phyloP scores from a whole-genome alignment of 306 rosid species.

The Trifolium repens region DNA sequence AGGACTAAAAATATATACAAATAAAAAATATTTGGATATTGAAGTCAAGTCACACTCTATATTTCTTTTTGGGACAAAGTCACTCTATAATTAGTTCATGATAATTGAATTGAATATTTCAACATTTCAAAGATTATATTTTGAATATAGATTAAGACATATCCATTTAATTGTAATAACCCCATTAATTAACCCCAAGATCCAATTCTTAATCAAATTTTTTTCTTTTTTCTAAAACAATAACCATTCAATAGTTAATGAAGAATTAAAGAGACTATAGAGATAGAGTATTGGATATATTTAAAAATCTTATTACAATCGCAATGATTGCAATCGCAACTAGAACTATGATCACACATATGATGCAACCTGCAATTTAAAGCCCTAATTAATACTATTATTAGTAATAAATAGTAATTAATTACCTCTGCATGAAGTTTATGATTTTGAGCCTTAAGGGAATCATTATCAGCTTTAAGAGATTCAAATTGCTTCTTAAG shows the following conservation, averaged over 20 bases:
- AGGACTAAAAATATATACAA: not conserved
- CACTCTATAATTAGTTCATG: not conserved
- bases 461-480: conserved; percentile 75
- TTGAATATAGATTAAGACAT: conserved; percentile 21
- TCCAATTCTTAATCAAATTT: not conserved
- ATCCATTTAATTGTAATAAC: not conserved
- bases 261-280: not conserved
- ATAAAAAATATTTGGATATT: conserved; percentile 9
- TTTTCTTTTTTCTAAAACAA: not conserved
- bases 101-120: not conserved
- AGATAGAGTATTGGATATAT: not conserved
- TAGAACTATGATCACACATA: too few relatives aligned
- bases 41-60: not conserved
- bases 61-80: too few relatives aligned
- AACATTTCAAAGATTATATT: not conserved
- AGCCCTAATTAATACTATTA: not conserved
- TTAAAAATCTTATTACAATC: not conserved
- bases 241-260: not conserved
- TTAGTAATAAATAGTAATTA: not conserved
- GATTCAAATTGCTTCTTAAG: conserved; percentile 85
- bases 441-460: conserved; percentile 75
- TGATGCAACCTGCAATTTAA: too few relatives aligned
- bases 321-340: too few relatives aligned
- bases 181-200: not conserved
- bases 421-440: conserved; percentile 80